These are phyloP conservation scores for Candida arabinofermentans DNA, from an alignment of 805 yeast genomes.

Conservation along the genomic window DNA sequence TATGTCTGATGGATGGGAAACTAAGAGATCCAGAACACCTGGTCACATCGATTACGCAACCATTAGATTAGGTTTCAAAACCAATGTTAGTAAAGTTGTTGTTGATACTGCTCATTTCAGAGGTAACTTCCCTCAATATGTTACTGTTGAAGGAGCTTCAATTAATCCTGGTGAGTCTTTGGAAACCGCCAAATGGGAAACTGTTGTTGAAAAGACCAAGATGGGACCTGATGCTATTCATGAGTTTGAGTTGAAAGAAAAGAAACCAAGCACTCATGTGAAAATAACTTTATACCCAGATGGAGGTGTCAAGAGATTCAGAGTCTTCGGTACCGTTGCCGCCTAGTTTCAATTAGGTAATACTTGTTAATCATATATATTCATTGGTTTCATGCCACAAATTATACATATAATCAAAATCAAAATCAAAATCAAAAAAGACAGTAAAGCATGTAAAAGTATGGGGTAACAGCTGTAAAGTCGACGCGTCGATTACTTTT, in stretches of 20 bases:
- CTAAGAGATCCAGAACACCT: constrained; percentile 76
- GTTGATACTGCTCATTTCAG: constrained; percentile 92
- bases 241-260: constrained; percentile 35
- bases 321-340: constrained; percentile 63
- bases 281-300: constrained; percentile 86
- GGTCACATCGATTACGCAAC: constrained; percentile 93
- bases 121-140: constrained; percentile 89
- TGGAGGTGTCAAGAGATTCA: constrained; percentile 91
- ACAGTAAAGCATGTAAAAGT: too few relatives aligned
- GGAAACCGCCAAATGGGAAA: constrained; percentile 45
- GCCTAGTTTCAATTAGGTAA: too few relatives aligned
- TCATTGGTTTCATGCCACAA: too few relatives aligned
- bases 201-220: constrained; percentile 61
- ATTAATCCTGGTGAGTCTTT: constrained; percentile 32
- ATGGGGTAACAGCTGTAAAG: too few relatives aligned
- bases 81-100: constrained; percentile 54
- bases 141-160: constrained; percentile 61
- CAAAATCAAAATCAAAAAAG: too few relatives aligned
- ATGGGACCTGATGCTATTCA: constrained; percentile 88
- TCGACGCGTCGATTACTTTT: too few relatives aligned
- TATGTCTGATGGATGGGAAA: constrained; percentile 99
- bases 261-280: constrained; percentile 58
- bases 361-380: too few relatives aligned
- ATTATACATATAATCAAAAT: too few relatives aligned
- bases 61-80: constrained; percentile 66